A percentile compares a stretch with the other conserved stretches of the same genome.
These are phyloP conservation scores for Pichia deserticola DNA, from an alignment of 805 yeast species.

Conservation along the genomic window DNA sequence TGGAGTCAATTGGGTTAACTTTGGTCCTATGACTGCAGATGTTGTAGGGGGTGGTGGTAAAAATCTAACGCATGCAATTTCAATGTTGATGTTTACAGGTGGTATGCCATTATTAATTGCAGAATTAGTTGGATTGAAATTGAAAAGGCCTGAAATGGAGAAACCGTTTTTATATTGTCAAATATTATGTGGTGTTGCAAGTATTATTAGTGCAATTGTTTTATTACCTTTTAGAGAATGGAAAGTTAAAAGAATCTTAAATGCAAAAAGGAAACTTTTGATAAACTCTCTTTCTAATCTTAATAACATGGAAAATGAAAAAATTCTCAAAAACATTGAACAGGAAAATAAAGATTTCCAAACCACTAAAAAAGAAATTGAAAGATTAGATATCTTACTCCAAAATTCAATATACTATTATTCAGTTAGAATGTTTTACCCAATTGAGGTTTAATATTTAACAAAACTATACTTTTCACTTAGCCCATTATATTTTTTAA, in stretches of 20 bases:
- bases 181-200: constrained; percentile 45
- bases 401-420: constrained; percentile 7
- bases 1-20: constrained; percentile 39
- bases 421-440: constrained; percentile 20
- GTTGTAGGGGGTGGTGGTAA: constrained; percentile 26
- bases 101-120: constrained; percentile 27
- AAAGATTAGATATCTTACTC: constrained; percentile 10
- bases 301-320: too few species aligned
- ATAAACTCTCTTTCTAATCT: too few species aligned
- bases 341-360: too few species aligned
- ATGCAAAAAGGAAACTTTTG: constrained; percentile 15
- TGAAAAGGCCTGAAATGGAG: constrained; percentile 19
- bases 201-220: constrained; percentile 36
- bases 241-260: constrained; percentile 39
- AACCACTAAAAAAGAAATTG: constrained; percentile 4
- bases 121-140: constrained; percentile 27
- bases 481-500: not conserved
- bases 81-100: constrained; percentile 20
- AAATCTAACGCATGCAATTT: constrained; percentile 24
- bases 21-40: constrained; percentile 30
- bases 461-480: too few species aligned
- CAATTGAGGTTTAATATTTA: constrained; percentile 24
- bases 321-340: too few species aligned
- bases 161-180: constrained; percentile 54
- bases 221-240: constrained; percentile 48